Conservation (phyloP, 2,329 filamentous ascomycete species). For the Ophiostoma tasmaniense region DNA sequence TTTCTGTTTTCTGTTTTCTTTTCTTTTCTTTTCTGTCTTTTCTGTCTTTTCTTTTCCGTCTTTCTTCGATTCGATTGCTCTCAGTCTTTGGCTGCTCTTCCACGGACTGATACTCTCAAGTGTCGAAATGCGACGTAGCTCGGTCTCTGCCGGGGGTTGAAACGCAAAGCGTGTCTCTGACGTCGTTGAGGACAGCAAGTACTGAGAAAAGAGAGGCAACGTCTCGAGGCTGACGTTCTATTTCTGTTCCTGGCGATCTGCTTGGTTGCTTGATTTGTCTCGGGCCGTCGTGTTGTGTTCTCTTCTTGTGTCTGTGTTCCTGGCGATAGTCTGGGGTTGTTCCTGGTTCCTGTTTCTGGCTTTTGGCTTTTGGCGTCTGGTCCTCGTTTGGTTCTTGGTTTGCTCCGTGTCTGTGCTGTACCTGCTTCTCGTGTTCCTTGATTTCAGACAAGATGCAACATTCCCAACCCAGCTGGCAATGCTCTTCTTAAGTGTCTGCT, state of each 20-base stretch:
- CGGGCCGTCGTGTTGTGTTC: not conserved
- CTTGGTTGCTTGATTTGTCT: not conserved
- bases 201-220: not conserved
- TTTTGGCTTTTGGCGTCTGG: not conserved
- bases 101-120: not conserved
- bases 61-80: not conserved
- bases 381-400: not conserved
- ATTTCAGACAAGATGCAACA: not conserved
- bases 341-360: not conserved
- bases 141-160: constrained; percentile 3
- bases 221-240: not conserved
- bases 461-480: not conserved
- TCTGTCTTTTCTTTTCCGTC: too few species aligned
- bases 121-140: constrained; percentile 7
- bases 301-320: not conserved
- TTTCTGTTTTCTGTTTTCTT: too few species aligned
- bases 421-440: not conserved
- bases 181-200: constrained; percentile 9
- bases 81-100: not conserved
- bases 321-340: not conserved
- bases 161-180: constrained; percentile 9
- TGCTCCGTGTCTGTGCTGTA: not conserved
- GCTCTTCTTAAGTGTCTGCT: not conserved
- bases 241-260: not conserved
- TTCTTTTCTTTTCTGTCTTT: too few species aligned